A percentile compares a stretch with the other conserved stretches of the same genome.
These are phyloP conservation scores for Lepidium campestre DNA, from an alignment of 441 rosid species.

Conservation along the genomic window DNA sequence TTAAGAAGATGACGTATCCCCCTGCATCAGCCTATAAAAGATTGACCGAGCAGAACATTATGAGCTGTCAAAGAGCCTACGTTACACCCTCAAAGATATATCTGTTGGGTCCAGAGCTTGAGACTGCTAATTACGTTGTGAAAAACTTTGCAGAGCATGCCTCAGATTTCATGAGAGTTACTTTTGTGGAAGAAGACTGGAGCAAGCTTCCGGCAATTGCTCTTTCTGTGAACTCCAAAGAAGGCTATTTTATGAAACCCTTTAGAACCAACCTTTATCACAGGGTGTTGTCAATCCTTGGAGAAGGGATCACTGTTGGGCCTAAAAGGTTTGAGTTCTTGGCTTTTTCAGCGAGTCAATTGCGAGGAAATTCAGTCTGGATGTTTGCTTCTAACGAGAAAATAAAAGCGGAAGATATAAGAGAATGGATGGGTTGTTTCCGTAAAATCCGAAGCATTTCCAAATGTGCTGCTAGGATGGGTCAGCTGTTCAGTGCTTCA, in stretches of 20 bases:
- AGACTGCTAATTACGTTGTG: constrained; percentile 75
- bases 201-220: constrained; percentile 65
- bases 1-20: constrained; percentile 33
- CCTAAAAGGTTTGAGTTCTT: constrained; percentile 72
- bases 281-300: constrained; percentile 65
- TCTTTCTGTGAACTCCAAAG: constrained; percentile 57
- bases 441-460: constrained; percentile 68
- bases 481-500: constrained; percentile 91
- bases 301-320: constrained; percentile 71
- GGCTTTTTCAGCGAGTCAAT: constrained; percentile 94
- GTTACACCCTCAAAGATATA: constrained; percentile 80
- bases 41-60: constrained; percentile 45
- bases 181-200: constrained; percentile 98
- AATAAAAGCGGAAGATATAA: constrained; percentile 63
- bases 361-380: constrained; percentile 91
- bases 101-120: constrained; percentile 93
- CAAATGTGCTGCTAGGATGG: constrained; percentile 98
- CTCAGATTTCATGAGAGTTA: constrained; percentile 73
- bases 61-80: constrained; percentile 80
- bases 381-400: constrained; percentile 88
- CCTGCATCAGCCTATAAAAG: constrained; percentile 36
- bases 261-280: constrained; percentile 61
- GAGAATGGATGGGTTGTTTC: constrained; percentile 98
- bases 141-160: constrained; percentile 71
- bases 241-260: constrained; percentile 64